Evolutionary conservation across 208 protist species (phyloP), one percentile per base, ranked within the genome.

Genomic region (Acanthamoeba castellanii): DNA sequence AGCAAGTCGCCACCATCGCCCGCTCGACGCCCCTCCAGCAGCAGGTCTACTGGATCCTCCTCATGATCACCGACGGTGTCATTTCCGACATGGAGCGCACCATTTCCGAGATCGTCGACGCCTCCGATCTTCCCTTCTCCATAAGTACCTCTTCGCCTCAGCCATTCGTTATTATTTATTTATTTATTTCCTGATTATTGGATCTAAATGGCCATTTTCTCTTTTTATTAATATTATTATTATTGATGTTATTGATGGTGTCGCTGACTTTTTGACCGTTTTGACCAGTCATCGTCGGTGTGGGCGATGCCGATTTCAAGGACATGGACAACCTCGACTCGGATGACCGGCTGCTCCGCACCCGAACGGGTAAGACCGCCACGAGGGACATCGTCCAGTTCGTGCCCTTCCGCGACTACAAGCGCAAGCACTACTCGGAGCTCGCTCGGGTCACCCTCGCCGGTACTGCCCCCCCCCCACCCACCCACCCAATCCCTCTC

Each of bases 321-420:
- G 34, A 87, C 7, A 95, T 95, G 94, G 90, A 95, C 4, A 18
- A 0, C 22, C 72, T 95, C 13, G 92, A 95, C 42, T 68, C 37
- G 1, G 92, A 95, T 42, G 92, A 64, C 0, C 0, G 27, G 8
- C 59, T 76, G 42, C 76, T 92, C 8, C 34, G 20, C 1, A 37
- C 47, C 0, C 0, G 34, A 13, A 50, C n/a, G 3, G 74, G 74
- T 0, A 61, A 82, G 13, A 59, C 3, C 3, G 87, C 70, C 20
- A 70, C 95, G 2, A 94, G 97, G 22, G 97, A 98, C 94, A 87
- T 98, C 50, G 97, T 98, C 20, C 97, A 98, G 95, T 98, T 98
- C 74, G 97, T 98, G 45, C 96, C 97, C 2, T 97, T 98, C 81
- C 96, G 92, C 16, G 76, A 97, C 20, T 98, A 96, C 55, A 61